These are phyloP conservation scores for Chlorella sorokiniana DNA, from an alignment of 139 green algal species.

Conservation along the genomic window DNA sequence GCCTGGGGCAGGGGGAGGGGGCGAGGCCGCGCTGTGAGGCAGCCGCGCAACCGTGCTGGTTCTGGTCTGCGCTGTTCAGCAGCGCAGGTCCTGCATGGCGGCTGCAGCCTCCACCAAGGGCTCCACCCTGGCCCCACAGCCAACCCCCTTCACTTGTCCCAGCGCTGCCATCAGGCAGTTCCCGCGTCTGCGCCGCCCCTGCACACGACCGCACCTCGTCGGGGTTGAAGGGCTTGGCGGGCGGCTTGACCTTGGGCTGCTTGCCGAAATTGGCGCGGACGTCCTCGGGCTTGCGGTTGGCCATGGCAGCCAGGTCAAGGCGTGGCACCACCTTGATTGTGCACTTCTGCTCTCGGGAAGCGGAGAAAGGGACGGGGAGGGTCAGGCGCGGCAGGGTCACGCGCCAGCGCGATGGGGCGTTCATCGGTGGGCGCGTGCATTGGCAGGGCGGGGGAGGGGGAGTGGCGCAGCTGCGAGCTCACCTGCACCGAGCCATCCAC, in stretches of 20 bases:
- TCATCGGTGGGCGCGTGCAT: not conserved
- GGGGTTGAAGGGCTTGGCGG: conserved; percentile 63
- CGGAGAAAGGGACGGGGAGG: not conserved
- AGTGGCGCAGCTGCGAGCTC: not conserved
- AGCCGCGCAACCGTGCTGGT: too few species aligned
- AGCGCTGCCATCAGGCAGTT: not conserved
- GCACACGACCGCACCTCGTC: conserved; percentile 58
- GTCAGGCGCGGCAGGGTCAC: not conserved
- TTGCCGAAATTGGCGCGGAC: conserved; percentile 59
- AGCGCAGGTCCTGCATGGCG: too few species aligned
- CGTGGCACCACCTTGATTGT: conserved; percentile 81
- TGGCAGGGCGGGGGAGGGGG: too few species aligned
- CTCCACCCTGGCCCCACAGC: too few species aligned
- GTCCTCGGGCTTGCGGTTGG: conserved; percentile 31
- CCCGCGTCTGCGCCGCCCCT: not conserved
- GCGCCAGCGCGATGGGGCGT: not conserved
- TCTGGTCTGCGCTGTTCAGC: too few species aligned
- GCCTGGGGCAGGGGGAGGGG: not conserved
- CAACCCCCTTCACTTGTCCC: not conserved
- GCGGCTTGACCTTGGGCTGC: conserved; percentile 62
- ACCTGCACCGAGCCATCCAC: conserved; percentile 12
- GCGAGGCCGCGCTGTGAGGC: too few species aligned
- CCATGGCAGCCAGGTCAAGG: conserved; percentile 75
- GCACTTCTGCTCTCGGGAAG: conserved; percentile 12
- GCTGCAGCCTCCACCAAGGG: too few species aligned